Conservation (phyloP, 306 rosid genomes). For the Citrullus mucosospermus region DNA sequence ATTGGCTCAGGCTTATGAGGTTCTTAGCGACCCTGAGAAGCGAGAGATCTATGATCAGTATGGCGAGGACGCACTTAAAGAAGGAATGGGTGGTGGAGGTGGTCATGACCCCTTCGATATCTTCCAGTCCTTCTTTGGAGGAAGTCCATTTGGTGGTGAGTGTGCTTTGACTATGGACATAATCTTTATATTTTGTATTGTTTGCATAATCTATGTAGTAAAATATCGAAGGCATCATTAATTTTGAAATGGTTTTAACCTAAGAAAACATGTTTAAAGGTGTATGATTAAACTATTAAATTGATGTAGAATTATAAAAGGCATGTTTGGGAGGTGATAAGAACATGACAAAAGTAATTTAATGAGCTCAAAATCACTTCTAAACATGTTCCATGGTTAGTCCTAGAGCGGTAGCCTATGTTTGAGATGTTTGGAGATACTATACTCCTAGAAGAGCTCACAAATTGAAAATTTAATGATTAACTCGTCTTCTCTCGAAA, state of each 20-base stretch:
- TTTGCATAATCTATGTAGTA: neutral
- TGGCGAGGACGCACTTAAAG: slow-evolving; percentile 92
- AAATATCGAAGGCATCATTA: neutral
- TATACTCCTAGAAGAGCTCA: neutral
- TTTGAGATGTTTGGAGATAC: neutral
- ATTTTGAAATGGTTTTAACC: neutral
- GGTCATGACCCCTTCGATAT: slow-evolving; percentile 79
- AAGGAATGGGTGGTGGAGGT: slow-evolving; percentile 64
- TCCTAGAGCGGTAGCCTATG: neutral
- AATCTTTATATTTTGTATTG: neutral
- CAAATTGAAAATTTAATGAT: neutral
- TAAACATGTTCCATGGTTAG: neutral
- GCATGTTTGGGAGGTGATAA: too few relatives aligned
- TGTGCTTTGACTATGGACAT: neutral
- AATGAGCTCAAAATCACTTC: neutral
- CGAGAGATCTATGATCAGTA: slow-evolving; percentile 79
- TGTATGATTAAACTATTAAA: too few relatives aligned
- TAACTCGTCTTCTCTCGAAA: neutral
- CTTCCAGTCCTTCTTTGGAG: slow-evolving; percentile 65
- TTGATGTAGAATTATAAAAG: too few relatives aligned
- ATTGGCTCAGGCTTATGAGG: slow-evolving; percentile 80
- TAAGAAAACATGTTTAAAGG: too few relatives aligned
- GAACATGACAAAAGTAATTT: too few relatives aligned
- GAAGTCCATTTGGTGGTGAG: slow-evolving; percentile 42
- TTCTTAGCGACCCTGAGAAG: slow-evolving; percentile 74